These are phyloP conservation scores for Lenwebbia sp. DNA, from an alignment of 345 rosid genomes.

Conservation along the genomic window DNA sequence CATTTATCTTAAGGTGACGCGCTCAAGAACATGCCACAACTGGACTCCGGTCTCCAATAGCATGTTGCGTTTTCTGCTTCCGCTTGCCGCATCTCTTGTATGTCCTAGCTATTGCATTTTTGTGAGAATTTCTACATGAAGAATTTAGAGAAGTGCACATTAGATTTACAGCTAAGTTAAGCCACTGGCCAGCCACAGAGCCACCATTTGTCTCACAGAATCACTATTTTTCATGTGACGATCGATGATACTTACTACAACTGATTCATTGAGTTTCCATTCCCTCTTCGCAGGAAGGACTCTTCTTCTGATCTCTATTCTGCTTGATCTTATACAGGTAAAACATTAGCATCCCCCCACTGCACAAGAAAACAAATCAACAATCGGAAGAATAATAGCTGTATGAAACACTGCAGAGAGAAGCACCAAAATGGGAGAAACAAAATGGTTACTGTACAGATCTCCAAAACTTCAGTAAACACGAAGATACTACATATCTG, in stretches of 20 bases:
- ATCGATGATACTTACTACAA: slow-evolving; percentile 5
- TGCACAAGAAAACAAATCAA: slow-evolving; percentile 15
- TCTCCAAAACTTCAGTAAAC: not conserved
- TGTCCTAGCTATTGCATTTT: not conserved
- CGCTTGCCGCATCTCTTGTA: not conserved
- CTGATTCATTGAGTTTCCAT: slow-evolving; percentile 17
- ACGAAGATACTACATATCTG: not conserved
- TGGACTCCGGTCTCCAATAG: not conserved
- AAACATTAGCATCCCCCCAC: slow-evolving; percentile 71
- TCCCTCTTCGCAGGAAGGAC: slow-evolving; percentile 21
- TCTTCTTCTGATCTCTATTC: slow-evolving; percentile 12
- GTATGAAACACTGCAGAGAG: not conserved
- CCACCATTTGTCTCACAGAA: not conserved
- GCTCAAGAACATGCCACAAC: not conserved
- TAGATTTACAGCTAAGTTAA: not conserved
- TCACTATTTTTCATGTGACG: not conserved
- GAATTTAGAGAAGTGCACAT: not conserved
- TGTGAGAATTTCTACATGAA: not conserved
- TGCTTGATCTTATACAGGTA: slow-evolving; percentile 45
- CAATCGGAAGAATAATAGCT: not conserved
- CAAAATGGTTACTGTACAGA: not conserved
- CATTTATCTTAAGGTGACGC: not conserved
- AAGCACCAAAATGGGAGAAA: not conserved
- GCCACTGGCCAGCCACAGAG: not conserved
- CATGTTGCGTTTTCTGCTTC: not conserved